Percentiles rank a stretch among this genome's conserved stretches.
phyloP scores from a whole-genome alignment of 306 rosid genomes.

The Vachellia pachyceras region DNA sequence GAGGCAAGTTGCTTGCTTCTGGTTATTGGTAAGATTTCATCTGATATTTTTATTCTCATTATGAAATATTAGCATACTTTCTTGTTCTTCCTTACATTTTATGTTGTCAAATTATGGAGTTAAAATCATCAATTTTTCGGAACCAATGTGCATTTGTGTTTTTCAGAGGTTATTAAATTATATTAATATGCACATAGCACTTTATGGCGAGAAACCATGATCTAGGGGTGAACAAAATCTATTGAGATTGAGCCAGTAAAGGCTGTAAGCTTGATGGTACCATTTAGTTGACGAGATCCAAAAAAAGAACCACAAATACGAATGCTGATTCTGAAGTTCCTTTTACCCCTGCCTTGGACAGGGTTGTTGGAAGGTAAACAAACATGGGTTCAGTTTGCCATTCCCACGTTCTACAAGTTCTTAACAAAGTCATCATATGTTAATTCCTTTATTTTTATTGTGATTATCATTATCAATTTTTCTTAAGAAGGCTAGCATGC shows the following conservation, averaged over 20 bases:
- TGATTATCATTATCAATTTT: background rate
- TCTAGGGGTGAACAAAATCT: background rate
- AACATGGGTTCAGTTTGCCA: background rate
- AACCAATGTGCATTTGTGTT: constrained; percentile 15
- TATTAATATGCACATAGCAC: background rate
- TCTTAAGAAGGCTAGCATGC: background rate
- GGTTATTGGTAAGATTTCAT: constrained; percentile 86
- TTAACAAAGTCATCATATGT: background rate
- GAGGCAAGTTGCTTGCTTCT: constrained; percentile 94
- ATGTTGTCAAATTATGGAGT: background rate
- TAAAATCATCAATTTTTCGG: constrained; percentile 9
- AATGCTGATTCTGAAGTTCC: background rate
- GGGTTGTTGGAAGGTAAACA: background rate
- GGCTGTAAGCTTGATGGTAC: background rate
- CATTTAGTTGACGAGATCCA: background rate
- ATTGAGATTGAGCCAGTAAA: background rate
- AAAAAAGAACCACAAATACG: background rate
- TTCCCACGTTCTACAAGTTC: background rate
- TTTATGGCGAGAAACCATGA: background rate
- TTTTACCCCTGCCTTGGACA: constrained; percentile 2
- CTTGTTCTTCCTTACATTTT: constrained; percentile 15
- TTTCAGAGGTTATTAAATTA: background rate
- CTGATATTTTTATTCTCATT: constrained; percentile 11
- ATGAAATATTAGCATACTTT: background rate
- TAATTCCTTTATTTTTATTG: background rate